Evolutionary conservation across 2,329 filamentous ascomycete genomes (phyloP).

Genomic region (Verticillium alfalfae): DNA sequence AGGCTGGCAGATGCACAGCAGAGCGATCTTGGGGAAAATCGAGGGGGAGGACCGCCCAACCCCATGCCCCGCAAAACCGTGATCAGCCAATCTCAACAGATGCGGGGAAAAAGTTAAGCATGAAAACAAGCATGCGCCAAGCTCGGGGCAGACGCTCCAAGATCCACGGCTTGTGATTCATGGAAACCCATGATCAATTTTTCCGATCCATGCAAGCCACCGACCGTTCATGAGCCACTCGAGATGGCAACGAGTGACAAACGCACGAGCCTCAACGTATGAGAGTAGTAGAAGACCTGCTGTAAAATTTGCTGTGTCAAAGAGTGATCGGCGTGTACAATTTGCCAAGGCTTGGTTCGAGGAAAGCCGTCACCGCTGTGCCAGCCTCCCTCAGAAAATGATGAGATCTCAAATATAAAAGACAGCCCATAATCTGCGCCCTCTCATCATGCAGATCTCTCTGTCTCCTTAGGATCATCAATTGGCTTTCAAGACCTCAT

Average conservation of each 20-base stretch:
- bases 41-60: slow-evolving; percentile 3
- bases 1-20: not conserved
- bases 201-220: slow-evolving; percentile 5
- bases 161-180: slow-evolving; percentile 6
- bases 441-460: not conserved
- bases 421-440: not conserved
- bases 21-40: not conserved
- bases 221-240: not conserved
- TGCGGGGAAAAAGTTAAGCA: not conserved
- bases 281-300: not conserved
- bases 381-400: not conserved
- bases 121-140: slow-evolving; percentile 8
- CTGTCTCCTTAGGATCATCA: not conserved
- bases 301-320: not conserved
- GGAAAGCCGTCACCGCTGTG: not conserved
- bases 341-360: not conserved
- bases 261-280: not conserved
- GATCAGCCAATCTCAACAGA: not conserved
- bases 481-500: not conserved
- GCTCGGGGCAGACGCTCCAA: not conserved
- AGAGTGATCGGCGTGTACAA: not conserved
- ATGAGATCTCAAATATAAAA: not conserved
- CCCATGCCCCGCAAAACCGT: slow-evolving; percentile 2
- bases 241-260: not conserved
- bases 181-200: slow-evolving; percentile 2